These are phyloP conservation scores for Eurotiales sp. DNA, from an alignment of 2,329 filamentous ascomycete genomes.

Conservation along the genomic window DNA sequence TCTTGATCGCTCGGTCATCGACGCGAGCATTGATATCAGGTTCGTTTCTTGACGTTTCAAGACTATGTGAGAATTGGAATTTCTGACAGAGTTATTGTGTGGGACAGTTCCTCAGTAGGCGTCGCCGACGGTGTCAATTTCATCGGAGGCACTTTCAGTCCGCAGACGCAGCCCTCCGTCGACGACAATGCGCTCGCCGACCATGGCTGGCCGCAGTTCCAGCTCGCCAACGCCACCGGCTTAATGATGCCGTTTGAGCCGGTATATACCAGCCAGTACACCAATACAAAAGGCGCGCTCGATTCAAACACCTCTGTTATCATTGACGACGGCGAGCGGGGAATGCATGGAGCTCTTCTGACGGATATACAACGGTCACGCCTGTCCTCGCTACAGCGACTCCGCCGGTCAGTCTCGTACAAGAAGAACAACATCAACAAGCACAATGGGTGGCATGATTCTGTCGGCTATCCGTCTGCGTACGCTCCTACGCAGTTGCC, in stretches of 20 bases:
- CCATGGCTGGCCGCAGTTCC: conserved; percentile 36
- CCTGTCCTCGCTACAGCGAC: conserved; percentile 10
- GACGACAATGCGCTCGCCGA: conserved; percentile 37
- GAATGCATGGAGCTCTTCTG: conserved; percentile 6
- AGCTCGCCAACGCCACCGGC: conserved; percentile 31
- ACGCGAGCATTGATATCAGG: conserved; percentile 26
- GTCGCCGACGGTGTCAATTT: conserved; percentile 31
- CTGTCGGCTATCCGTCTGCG: conserved; percentile 4
- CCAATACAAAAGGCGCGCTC: conserved; percentile 27
- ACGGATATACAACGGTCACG: conserved; percentile 7
- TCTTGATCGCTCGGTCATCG: conserved; percentile 21
- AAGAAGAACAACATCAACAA: neutral
- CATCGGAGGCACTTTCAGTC: conserved; percentile 34
- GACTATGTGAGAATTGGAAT: neutral
- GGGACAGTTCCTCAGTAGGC: conserved; percentile 29
- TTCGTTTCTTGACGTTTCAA: conserved; percentile 18
- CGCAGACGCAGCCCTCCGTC: conserved; percentile 32
- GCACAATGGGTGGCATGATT: conserved; percentile 12
- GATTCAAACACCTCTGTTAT: conserved; percentile 30
- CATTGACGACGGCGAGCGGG: conserved; percentile 29
- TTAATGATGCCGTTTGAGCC: conserved; percentile 30
- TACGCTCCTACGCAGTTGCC: conserved; percentile 11
- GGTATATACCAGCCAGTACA: conserved; percentile 31
- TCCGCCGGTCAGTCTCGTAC: conserved; percentile 11
- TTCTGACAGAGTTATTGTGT: neutral